phyloP scores from a whole-genome alignment of 441 rosid genomes.

The Daphne laureola region DNA sequence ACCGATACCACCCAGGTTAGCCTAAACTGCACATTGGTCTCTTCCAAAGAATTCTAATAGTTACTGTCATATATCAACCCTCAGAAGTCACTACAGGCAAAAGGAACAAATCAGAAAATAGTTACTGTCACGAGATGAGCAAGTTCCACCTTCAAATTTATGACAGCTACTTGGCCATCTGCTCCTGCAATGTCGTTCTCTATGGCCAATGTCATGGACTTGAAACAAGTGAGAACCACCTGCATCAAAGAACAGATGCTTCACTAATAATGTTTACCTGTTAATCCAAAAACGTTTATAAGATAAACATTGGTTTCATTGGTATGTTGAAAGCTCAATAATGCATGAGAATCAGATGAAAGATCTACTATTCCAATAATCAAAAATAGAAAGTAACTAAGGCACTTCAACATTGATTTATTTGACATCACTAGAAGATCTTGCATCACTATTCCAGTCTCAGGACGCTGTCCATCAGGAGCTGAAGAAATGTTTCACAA shows the following conservation, averaged over 20 bases:
- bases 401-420: no score
- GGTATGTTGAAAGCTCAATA: no score
- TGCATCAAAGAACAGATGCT: constrained; percentile 17
- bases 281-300: no score
- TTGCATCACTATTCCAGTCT: constrained; percentile 28
- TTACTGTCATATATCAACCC: neutral
- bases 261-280: neutral
- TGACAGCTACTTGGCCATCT: constrained; percentile 45
- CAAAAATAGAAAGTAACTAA: no score
- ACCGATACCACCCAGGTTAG: constrained; percentile 29
- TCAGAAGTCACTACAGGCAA: constrained; percentile 1
- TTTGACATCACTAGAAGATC: no score
- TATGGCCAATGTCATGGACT: constrained; percentile 65
- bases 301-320: no score
- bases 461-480: constrained; percentile 53
- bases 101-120: constrained; percentile 1
- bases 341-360: no score
- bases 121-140: constrained; percentile 6
- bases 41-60: constrained; percentile 47
- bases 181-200: constrained; percentile 40
- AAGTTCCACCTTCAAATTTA: constrained; percentile 44
- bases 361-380: no score
- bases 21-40: constrained; percentile 56
- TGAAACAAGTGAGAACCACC: constrained; percentile 60
- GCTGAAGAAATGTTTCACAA: constrained; percentile 41